Evolutionary conservation across 2,329 filamentous ascomycete species (phyloP).

Genomic region (Venturia nashicola): DNA sequence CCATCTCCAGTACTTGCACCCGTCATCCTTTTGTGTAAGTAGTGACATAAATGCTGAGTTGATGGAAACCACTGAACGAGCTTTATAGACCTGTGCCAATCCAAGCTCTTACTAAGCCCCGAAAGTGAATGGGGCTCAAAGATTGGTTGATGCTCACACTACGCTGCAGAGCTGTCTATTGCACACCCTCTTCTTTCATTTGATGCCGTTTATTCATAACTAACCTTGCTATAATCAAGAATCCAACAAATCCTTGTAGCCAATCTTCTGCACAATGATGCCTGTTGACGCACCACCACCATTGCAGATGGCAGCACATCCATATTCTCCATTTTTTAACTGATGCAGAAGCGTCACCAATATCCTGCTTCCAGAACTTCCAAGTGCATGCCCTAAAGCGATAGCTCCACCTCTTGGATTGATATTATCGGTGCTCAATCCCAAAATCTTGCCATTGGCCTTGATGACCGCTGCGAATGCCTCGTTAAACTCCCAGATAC

Average conservation of each 20-base stretch:
- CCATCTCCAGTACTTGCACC: no score
- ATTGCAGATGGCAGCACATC: conserved; percentile 92
- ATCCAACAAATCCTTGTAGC: conserved; percentile 16
- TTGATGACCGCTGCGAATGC: conserved; percentile 93
- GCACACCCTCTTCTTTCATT: no score
- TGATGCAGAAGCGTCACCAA: conserved; percentile 84
- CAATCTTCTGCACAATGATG: conserved; percentile 76
- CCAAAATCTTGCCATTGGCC: conserved; percentile 86
- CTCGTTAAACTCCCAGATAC: conserved; percentile 97
- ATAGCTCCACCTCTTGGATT: conserved; percentile 88
- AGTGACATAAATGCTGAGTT: no score
- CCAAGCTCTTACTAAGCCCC: no score
- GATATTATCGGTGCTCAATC: conserved; percentile 64
- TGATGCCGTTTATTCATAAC: background rate
- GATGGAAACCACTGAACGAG: no score
- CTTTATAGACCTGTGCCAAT: no score
- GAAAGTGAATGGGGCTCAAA: no score
- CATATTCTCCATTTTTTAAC: conserved; percentile 83
- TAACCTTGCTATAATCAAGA: background rate
- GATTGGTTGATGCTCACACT: no score
- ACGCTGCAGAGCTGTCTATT: no score
- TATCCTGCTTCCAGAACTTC: conserved; percentile 87
- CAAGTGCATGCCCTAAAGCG: conserved; percentile 79
- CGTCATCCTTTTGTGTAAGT: no score
- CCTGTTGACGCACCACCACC: conserved; percentile 87